These are phyloP conservation scores for Trichomonascus vanleenenianus DNA, from an alignment of 805 yeast species.

Conservation along the genomic window DNA sequence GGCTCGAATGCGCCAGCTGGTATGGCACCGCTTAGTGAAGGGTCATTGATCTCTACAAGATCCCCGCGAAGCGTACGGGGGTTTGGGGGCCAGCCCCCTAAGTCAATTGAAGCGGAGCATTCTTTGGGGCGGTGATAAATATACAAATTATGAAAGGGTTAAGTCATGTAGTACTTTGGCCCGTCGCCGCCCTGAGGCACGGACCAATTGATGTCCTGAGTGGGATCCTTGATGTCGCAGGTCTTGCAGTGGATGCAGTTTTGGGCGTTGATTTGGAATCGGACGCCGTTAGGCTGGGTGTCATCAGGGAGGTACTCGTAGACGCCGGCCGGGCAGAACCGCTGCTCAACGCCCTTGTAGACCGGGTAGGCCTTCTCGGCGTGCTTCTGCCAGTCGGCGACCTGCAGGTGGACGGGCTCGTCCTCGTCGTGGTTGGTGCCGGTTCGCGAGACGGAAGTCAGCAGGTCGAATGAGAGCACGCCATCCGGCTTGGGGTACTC, in stretches of 20 bases:
- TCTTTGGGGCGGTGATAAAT: too few relatives aligned
- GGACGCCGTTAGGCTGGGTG: constrained; percentile 48
- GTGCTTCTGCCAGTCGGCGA: constrained; percentile 44
- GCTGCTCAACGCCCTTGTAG: constrained; percentile 78
- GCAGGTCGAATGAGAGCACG: constrained; percentile 79
- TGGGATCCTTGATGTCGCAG: constrained; percentile 94
- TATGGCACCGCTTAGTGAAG: too few relatives aligned
- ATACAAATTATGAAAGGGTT: constrained; percentile 7
- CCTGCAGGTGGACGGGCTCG: constrained; percentile 79
- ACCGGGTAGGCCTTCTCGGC: constrained; percentile 62
- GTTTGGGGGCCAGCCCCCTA: too few relatives aligned
- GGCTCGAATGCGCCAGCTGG: too few relatives aligned
- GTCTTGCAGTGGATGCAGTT: constrained; percentile 98
- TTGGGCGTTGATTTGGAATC: constrained; percentile 90
- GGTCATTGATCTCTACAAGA: too few relatives aligned
- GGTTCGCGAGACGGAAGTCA: constrained; percentile 93
- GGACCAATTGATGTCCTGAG: constrained; percentile 89
- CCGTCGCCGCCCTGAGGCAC: constrained; percentile 99
- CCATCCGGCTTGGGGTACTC: constrained; percentile 96
- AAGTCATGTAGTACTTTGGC: constrained; percentile 87
- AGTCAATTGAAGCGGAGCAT: too few relatives aligned
- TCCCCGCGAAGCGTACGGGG: too few relatives aligned
- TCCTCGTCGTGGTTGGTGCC: constrained; percentile 95
- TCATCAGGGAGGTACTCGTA: constrained; percentile 85
- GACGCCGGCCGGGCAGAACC: constrained; percentile 98